Base-by-base conservation (phyloP, 2,329 filamentous ascomycete species). In the Trichoderma koningii region DNA sequence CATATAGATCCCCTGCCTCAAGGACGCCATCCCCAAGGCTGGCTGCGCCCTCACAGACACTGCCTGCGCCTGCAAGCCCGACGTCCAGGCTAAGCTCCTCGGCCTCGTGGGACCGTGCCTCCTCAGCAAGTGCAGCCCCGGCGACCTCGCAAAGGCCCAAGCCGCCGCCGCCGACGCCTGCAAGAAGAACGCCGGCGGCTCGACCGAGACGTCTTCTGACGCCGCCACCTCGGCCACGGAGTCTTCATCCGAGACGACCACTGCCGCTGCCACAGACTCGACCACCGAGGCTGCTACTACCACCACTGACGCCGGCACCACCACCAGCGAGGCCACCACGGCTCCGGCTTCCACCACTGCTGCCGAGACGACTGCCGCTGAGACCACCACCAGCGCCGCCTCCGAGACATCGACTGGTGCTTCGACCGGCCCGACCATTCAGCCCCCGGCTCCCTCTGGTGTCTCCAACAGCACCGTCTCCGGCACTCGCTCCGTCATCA, bases 51-150 rank as follows among this genome's bases (percentile, higher is more conserved):
- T 76, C 68, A 67, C 66, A 56, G 78, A 81, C 66, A 71, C 74
- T 10, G 71, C 69, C 57, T 82, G 80, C 72, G 74, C 75, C 69
- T 82, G 80, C 71, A 69, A 72, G 28, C n/a, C 73, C 17, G 66
- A 65, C 2, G 76, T 72, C 63, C 75, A 78, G 70, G 65, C 64
- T 45, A 69, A 72, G 66, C 73, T 79, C 41, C 62, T 68, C 23
- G 63, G 69, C 42, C 65, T 73, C 51, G 72, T 76, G 63, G 63
- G 72, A 14, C 65, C 71, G 19, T 80, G 78, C 70, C 65, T 78
- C 53, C 64, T 73, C 66, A 67, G 70, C 26, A 72, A 73, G 47
- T 83, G 81, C 70, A 64, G 66, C 12, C 28, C 68, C 2, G 44
- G 63, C 34, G 74, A 76, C 10, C 70, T 80, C 23, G 47, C 65